These are phyloP conservation scores for Fusarium sp. DNA, from an alignment of 2,329 filamentous ascomycete genomes.

Conservation along the genomic window DNA sequence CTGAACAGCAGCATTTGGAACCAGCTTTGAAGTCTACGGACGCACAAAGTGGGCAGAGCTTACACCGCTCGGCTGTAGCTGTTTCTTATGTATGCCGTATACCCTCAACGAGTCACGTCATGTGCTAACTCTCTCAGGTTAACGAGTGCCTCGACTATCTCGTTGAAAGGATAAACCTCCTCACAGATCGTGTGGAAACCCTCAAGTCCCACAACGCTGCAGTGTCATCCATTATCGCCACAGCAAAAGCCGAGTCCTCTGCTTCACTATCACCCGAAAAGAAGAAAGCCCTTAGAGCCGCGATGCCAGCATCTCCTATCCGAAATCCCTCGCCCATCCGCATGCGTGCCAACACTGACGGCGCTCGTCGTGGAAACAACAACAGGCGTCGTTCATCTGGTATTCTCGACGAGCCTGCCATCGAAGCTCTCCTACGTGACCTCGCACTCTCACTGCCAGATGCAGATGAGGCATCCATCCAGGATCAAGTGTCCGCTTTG, in stretches of 20 bases:
- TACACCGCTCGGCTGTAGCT: conserved; percentile 62
- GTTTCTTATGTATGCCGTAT: conserved; percentile 63
- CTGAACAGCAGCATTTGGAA: conserved; percentile 75
- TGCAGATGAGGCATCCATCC: conserved; percentile 46
- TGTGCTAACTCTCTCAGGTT: conserved; percentile 57
- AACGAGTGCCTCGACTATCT: conserved; percentile 66
- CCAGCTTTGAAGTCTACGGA: conserved; percentile 67
- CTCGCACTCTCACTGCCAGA: conserved; percentile 60
- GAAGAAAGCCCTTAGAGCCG: conserved; percentile 44
- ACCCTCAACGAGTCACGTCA: accelerated
- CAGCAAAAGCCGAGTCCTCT: conserved; percentile 61
- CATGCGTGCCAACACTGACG: conserved; percentile 49
- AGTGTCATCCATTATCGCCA: conserved; percentile 55
- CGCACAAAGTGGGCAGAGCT: conserved; percentile 58
- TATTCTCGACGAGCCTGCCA: conserved; percentile 55
- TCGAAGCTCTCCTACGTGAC: conserved; percentile 63
- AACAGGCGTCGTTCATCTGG: conserved; percentile 55
- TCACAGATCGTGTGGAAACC: conserved; percentile 59
- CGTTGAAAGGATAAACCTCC: conserved; percentile 59
- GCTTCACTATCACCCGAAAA: conserved; percentile 38
- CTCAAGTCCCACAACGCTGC: conserved; percentile 62
- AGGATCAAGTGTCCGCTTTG: conserved; percentile 51
- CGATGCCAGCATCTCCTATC: conserved; percentile 53
- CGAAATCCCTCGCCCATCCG: conserved; percentile 55
- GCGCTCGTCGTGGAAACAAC: conserved; percentile 21